Evolutionary conservation across 164 flowering plant genomes (phyloP).

Genomic region (Aristolochia californica): DNA sequence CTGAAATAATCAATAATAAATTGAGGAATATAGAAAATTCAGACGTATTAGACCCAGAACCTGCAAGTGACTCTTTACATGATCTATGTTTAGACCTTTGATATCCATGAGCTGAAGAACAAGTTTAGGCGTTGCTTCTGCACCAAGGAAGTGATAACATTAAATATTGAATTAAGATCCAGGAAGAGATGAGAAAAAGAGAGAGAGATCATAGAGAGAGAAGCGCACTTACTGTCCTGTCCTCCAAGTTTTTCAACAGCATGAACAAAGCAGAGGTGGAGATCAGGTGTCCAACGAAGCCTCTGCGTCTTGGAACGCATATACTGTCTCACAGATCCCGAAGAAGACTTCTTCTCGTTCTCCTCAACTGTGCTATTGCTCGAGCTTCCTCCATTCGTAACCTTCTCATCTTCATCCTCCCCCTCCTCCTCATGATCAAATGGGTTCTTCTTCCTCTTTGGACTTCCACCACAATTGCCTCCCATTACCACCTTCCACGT

Average conservation of each 20-base stretch:
- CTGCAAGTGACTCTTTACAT: constrained; percentile 90
- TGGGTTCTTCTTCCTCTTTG: constrained; percentile 18
- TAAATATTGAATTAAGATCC: neutral
- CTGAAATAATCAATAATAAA: neutral
- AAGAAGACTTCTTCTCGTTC: constrained; percentile 29
- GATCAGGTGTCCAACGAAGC: constrained; percentile 72
- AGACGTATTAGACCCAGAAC: constrained; percentile 21
- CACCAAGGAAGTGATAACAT: constrained; percentile 10
- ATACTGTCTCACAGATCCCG: constrained; percentile 31
- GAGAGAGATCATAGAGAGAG: too few relatives aligned
- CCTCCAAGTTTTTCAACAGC: constrained; percentile 72
- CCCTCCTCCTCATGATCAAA: constrained; percentile 11
- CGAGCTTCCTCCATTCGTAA: constrained; percentile 44
- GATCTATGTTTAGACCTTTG: constrained; percentile 78
- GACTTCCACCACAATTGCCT: constrained; percentile 16
- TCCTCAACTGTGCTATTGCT: constrained; percentile 83
- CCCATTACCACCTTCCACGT: constrained; percentile 6
- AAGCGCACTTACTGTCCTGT: constrained; percentile 63
- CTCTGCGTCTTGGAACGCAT: constrained; percentile 44
- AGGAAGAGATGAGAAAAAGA: neutral
- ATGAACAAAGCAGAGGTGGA: constrained; percentile 55
- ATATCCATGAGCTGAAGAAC: constrained; percentile 83
- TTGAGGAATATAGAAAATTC: neutral
- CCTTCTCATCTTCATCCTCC: constrained; percentile 12
- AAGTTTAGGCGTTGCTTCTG: constrained; percentile 91